Percentiles rank a stretch among this genome's conserved stretches.
phyloP scores from a whole-genome alignment of 2,329 filamentous ascomycete species.

The Davidsoniella virescens region DNA sequence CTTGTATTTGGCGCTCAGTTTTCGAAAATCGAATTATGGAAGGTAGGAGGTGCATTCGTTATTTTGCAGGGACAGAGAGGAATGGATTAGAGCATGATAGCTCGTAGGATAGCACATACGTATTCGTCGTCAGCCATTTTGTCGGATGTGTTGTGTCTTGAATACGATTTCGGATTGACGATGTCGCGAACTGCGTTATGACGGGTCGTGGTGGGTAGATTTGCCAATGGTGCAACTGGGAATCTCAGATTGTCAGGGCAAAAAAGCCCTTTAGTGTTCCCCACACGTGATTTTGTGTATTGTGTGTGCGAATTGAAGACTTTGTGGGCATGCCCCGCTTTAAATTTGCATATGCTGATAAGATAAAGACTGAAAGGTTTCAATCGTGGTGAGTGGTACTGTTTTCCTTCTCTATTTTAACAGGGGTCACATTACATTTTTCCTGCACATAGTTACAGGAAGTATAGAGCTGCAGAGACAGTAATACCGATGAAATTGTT shows the following conservation, averaged over 20 bases:
- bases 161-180: conserved; percentile 13
- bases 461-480: no score
- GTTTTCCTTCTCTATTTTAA: no score
- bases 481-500: no score
- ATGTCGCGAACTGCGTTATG: conserved; percentile 14
- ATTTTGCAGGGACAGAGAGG: background rate
- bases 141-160: conserved; percentile 25
- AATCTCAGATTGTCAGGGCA: conserved; percentile 13
- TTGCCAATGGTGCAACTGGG: conserved; percentile 11
- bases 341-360: background rate
- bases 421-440: no score
- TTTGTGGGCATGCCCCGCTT: conserved; percentile 9
- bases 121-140: conserved; percentile 80
- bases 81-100: conserved; percentile 2
- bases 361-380: background rate
- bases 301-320: conserved; percentile 10
- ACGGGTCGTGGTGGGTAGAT: conserved; percentile 12
- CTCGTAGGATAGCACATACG: conserved; percentile 39
- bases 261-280: conserved; percentile 11
- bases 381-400: no score
- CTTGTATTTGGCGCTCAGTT: conserved; percentile 14
- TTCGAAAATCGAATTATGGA: conserved; percentile 10
- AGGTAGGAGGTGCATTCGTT: background rate
- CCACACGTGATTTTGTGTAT: conserved; percentile 12
- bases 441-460: no score